Evolutionary conservation across 2,329 filamentous ascomycete species (phyloP).

Genomic region (Penicillium vulpinum): DNA sequence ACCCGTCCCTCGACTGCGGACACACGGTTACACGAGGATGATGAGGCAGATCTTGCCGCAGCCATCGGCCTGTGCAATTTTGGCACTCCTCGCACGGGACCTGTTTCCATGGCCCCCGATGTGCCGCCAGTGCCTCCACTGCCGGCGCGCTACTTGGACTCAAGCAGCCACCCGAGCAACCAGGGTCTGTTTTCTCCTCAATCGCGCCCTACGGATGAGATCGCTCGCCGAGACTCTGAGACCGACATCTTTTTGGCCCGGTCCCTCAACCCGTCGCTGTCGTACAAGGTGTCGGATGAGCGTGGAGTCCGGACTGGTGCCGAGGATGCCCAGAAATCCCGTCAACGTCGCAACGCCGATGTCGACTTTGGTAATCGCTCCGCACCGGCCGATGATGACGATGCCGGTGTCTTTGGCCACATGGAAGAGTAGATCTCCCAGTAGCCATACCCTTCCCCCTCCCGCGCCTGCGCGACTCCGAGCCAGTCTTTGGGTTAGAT

Average conservation of each 20-base stretch:
- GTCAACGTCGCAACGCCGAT: conserved; percentile 38
- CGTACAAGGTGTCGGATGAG: conserved; percentile 52
- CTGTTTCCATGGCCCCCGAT: conserved; percentile 65
- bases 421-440: conserved; percentile 76
- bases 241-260: conserved; percentile 45
- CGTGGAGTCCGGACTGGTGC: conserved; percentile 70
- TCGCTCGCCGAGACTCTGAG: conserved; percentile 38
- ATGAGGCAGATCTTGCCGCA: conserved; percentile 83
- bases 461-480: background rate
- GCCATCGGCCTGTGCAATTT: conserved; percentile 90
- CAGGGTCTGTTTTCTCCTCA: conserved; percentile 55
- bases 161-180: conserved; percentile 63
- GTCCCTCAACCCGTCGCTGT: conserved; percentile 47
- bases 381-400: conserved; percentile 78
- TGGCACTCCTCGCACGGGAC: conserved; percentile 70
- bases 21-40: conserved; percentile 70
- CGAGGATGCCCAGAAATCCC: conserved; percentile 46
- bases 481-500: conserved; percentile 9
- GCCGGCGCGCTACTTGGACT: conserved; percentile 72
- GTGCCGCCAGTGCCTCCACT: conserved; percentile 86
- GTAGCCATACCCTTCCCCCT: background rate
- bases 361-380: conserved; percentile 38
- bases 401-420: conserved; percentile 90
- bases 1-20: conserved; percentile 77
- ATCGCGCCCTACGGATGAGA: conserved; percentile 38